Percentiles rank a stretch among this genome's conserved stretches.
phyloP scores from a whole-genome alignment of 1,139 yeast genomes.

The Zygotorulaspora mrakii region DNA sequence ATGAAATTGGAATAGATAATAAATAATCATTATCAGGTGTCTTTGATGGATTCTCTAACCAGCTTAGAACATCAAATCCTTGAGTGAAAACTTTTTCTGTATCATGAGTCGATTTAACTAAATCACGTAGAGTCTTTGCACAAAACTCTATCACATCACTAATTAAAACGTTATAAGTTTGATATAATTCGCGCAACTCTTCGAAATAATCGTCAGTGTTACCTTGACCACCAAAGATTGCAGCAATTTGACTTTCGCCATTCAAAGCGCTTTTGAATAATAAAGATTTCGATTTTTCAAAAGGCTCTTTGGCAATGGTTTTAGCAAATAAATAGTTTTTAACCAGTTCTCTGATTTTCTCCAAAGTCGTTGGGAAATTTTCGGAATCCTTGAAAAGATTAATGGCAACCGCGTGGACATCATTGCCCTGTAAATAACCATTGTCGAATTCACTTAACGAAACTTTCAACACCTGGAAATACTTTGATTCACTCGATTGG shows the following conservation, averaged over 20 bases:
- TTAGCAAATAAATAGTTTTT: constrained; percentile 64
- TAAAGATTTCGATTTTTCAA: constrained; percentile 58
- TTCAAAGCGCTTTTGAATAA: constrained; percentile 58
- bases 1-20: constrained; percentile 86
- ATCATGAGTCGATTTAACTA: constrained; percentile 69
- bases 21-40: constrained; percentile 90
- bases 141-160: constrained; percentile 67
- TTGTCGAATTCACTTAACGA: constrained; percentile 80
- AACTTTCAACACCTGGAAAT: constrained; percentile 63
- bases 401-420: constrained; percentile 88
- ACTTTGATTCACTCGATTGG: constrained; percentile 46
- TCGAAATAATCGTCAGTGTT: constrained; percentile 96
- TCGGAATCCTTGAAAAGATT: constrained; percentile 50
- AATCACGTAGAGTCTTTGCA: constrained; percentile 61
- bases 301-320: constrained; percentile 46
- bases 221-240: constrained; percentile 99
- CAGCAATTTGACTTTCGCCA: constrained; percentile 60
- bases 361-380: constrained; percentile 58
- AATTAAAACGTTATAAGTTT: constrained; percentile 70
- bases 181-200: constrained; percentile 83
- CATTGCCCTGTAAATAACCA: constrained; percentile 67
- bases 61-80: constrained; percentile 80
- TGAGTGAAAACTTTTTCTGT: constrained; percentile 89
- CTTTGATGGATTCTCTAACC: constrained; percentile 81
- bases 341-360: constrained; percentile 69